Conservation (phyloP, 306 rosid species). For the Sicyos edulis region DNA sequence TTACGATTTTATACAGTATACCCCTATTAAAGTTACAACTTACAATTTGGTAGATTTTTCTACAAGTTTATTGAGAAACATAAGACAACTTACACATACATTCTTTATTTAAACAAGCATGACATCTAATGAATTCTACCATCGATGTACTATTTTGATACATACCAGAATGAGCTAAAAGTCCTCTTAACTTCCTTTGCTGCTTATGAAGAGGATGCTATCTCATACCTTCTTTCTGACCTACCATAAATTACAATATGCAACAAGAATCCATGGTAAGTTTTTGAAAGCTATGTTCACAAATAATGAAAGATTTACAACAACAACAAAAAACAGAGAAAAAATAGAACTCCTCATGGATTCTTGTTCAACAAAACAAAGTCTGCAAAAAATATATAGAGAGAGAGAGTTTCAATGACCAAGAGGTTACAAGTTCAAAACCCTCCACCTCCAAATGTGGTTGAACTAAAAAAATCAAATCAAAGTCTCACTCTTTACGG, state of each 20-base stretch:
- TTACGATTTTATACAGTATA: background rate
- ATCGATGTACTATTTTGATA: background rate
- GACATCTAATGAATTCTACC: background rate
- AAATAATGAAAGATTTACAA: no score
- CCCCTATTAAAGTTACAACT: background rate
- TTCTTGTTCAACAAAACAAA: no score
- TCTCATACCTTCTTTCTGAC: conserved; percentile 63
- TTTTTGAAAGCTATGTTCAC: background rate
- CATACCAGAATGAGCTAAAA: background rate
- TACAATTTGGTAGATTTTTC: background rate
- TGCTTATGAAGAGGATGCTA: background rate
- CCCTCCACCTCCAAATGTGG: no score
- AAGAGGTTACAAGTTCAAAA: no score
- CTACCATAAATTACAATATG: conserved; percentile 32
- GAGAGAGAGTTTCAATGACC: no score
- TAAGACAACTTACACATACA: background rate
- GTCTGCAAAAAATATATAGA: no score
- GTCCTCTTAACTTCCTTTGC: background rate
- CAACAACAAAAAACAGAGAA: no score
- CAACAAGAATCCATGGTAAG: background rate
- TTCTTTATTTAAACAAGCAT: background rate
- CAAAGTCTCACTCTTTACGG: no score
- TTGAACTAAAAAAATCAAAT: no score
- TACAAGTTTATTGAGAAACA: background rate
- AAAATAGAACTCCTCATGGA: no score